Base-by-base conservation (phyloP, 805 yeast genomes). In the Pichia gijzeniarum region DNA sequence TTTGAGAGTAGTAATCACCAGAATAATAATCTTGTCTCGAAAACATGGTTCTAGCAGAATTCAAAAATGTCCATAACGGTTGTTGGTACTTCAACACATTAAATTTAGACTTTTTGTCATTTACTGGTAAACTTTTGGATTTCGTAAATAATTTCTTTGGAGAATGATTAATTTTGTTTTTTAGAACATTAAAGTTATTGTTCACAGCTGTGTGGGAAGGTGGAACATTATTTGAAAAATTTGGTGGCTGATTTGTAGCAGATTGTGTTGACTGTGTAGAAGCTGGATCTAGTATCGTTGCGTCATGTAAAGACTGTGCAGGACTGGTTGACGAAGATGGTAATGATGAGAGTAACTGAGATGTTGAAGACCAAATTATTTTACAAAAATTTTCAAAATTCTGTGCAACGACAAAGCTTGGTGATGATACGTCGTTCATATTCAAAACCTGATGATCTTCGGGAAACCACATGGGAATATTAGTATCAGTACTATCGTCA, bases 11-110 rank as follows among this genome's bases (percentile, higher is more conserved):
- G 56, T 53, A 57, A 43, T 67, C 68, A 22, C 79, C 72, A 30
- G 73, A 61, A 56, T 67, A 70, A 34, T 73, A 58, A 54, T 72
- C 71, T 51, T 68, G 70, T 51, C 74, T 59, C 30, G 65, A 56
- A 50, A 65, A 67, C 71, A 77, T 74, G 1, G 79, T 71, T 52
- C 70, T 71, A 10, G 74, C 61, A 1, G 80, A 77, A 21, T 74
- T 71, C 1, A 77, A 57, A 38, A 76, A 67, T 0, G 77, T 63
- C 82, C 82, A 77, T 3, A 77, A 47, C 3, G 81, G 81, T 50
- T 79, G 79, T 38, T 63, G 64, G 12, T 53, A 41, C 31, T 53
- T 48, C 27, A 46, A 48, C 21, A 51, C 48, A 20, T 51, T 35
- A 20, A 44, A 45, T 42, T 53, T 59, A 43, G 54, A 47, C 37